Percentiles rank a stretch among this genome's conserved stretches.
Evolutionary conservation across 257 asterid genomes (phyloP).

Genomic region (Rhazya stricta): DNA sequence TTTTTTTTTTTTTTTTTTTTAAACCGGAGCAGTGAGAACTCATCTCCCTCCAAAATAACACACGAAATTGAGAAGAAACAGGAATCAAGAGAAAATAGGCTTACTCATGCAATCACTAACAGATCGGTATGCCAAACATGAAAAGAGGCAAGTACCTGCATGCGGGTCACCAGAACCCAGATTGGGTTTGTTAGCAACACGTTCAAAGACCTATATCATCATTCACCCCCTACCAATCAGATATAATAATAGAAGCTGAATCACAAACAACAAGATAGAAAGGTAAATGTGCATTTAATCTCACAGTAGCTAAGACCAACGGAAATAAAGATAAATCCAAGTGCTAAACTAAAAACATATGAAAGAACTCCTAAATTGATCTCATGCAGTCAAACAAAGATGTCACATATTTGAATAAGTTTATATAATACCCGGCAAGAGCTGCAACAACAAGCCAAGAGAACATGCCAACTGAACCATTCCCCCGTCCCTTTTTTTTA

Average conservation of each 20-base stretch:
- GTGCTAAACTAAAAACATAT: not conserved
- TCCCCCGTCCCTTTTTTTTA: conserved; percentile 57
- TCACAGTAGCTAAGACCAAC: not conserved
- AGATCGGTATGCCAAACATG: not conserved
- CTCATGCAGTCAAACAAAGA: not conserved
- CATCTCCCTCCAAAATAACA: not conserved
- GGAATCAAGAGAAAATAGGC: not conserved
- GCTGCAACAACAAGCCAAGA: conserved; percentile 94
- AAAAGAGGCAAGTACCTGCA: conserved; percentile 56
- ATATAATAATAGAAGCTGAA: not conserved
- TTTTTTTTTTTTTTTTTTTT: not conserved
- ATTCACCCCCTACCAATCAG: conserved; percentile 6
- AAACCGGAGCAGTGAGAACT: not conserved
- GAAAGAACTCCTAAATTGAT: not conserved
- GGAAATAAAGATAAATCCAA: not conserved
- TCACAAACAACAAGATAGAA: not conserved
- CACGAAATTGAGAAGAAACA: not conserved
- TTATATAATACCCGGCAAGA: conserved; percentile 63
- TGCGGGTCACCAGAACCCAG: conserved; percentile 95
- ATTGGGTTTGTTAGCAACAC: conserved; percentile 81
- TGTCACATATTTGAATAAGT: not conserved
- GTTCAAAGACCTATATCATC: conserved; percentile 62
- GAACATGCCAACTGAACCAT: conserved; percentile 87
- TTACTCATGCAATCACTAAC: not conserved
- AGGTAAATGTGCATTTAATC: not conserved